These are phyloP conservation scores for Eutypa lata DNA, from an alignment of 2,329 filamentous ascomycete genomes.

Conservation along the genomic window DNA sequence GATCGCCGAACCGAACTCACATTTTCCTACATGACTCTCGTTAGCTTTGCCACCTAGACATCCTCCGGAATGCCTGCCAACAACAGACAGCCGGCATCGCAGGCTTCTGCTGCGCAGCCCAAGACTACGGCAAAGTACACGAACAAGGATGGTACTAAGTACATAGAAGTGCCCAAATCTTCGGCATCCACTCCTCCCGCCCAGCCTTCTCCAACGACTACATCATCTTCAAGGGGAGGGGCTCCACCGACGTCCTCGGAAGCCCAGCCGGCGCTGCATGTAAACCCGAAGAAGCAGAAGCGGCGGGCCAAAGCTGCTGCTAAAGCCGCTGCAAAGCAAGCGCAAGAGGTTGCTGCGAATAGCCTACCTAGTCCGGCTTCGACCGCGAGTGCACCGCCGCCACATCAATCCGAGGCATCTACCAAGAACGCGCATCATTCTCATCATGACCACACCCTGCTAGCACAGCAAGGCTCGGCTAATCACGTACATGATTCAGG, in stretches of 20 bases:
- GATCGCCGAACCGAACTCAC: constrained; percentile 3
- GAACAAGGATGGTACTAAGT: constrained; percentile 68
- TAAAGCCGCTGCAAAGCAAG: constrained; percentile 54
- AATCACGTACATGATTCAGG: constrained; percentile 38
- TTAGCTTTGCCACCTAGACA: constrained; percentile 18
- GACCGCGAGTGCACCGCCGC: constrained; percentile 22
- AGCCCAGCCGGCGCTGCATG: constrained; percentile 41
- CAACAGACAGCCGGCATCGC: constrained; percentile 47
- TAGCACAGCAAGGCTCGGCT: constrained; percentile 7
- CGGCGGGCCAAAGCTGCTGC: constrained; percentile 81
- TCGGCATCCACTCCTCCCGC: constrained; percentile 49
- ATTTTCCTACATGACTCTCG: constrained; percentile 18
- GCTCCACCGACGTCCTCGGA: constrained; percentile 22
- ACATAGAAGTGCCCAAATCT: constrained; percentile 62
- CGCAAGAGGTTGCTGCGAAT: constrained; percentile 37
- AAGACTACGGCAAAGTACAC: constrained; percentile 59
- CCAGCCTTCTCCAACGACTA: constrained; percentile 48
- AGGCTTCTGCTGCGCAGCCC: constrained; percentile 47
- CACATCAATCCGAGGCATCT: constrained; percentile 11
- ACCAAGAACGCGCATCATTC: constrained; percentile 12
- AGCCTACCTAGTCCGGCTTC: constrained; percentile 38
- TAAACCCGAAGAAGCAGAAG: constrained; percentile 96
- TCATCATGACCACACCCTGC: constrained; percentile 4
- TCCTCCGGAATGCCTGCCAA: constrained; percentile 45
- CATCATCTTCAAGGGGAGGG: constrained; percentile 35